A percentile compares a stretch with the other conserved stretches of the same genome.
Evolutionary conservation across 192 early-diverging fungal genomes (phyloP).

Genomic region (Podila clonocystis): DNA sequence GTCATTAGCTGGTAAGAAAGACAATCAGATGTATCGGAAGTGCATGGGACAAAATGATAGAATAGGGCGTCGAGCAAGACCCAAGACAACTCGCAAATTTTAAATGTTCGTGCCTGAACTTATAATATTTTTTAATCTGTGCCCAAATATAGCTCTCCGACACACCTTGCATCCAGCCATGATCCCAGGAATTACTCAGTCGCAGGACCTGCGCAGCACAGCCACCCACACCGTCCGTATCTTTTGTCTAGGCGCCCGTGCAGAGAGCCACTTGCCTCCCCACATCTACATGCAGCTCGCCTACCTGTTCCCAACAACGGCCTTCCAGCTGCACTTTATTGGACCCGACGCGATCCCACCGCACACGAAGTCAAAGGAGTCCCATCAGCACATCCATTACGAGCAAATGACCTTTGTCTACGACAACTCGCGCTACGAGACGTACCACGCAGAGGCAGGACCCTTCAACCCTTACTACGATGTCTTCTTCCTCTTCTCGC

Average conservation of each 20-base stretch:
- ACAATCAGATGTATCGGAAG: too few species aligned
- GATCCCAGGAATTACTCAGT: slow-evolving; percentile 41
- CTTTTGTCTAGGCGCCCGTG: slow-evolving; percentile 76
- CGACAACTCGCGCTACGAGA: slow-evolving; percentile 71
- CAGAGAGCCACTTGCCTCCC: slow-evolving; percentile 79
- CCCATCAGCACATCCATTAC: slow-evolving; percentile 51
- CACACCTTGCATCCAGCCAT: slow-evolving; percentile 47
- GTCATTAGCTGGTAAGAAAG: slow-evolving; percentile 69
- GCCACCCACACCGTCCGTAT: slow-evolving; percentile 68
- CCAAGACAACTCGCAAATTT: too few species aligned
- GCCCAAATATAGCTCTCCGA: slow-evolving; percentile 36
- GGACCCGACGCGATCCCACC: slow-evolving; percentile 77
- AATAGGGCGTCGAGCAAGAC: too few species aligned
- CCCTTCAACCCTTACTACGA: slow-evolving; percentile 84
- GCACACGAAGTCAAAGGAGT: slow-evolving; percentile 37
- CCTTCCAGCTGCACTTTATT: slow-evolving; percentile 84
- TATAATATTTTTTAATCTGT: neutral
- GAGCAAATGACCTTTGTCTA: slow-evolving; percentile 76
- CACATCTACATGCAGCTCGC: slow-evolving; percentile 79
- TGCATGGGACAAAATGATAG: too few species aligned
- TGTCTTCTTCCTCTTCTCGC: slow-evolving; percentile 82
- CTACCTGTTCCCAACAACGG: slow-evolving; percentile 75
- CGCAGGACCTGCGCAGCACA: slow-evolving; percentile 30
- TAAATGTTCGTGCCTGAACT: neutral
- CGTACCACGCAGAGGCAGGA: slow-evolving; percentile 62